Conservation (phyloP, 345 rosid species). For the Dipteronia sinensis region DNA sequence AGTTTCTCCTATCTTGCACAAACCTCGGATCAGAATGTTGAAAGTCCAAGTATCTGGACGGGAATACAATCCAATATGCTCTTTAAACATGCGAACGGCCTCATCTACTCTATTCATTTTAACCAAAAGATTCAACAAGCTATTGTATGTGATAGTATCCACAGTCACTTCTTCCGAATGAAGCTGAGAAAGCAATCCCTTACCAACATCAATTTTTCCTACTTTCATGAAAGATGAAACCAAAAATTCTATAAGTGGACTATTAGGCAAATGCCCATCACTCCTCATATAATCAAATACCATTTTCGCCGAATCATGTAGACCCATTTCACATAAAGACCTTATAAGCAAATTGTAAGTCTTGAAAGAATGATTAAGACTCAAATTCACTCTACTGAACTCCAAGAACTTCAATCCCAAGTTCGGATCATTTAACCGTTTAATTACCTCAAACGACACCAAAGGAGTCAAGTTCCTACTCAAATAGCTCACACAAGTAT, state of each 20-base stretch:
- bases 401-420: conserved; percentile 68
- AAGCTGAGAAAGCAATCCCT: conserved; percentile 53
- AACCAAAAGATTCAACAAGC: conserved; percentile 60
- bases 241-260: conserved; percentile 48
- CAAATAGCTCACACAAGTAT: conserved; percentile 53
- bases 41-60: conserved; percentile 67
- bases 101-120: conserved; percentile 49
- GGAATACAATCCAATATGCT: conserved; percentile 42
- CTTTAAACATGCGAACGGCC: conserved; percentile 56
- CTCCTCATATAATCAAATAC: conserved; percentile 66
- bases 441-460: conserved; percentile 64
- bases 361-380: conserved; percentile 47
- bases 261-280: conserved; percentile 65
- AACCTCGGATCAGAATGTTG: conserved; percentile 75
- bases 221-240: conserved; percentile 47
- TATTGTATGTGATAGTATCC: conserved; percentile 42
- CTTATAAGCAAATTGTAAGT: conserved; percentile 63
- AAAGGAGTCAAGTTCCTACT: conserved; percentile 57
- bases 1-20: conserved; percentile 52
- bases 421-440: conserved; percentile 52
- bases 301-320: conserved; percentile 48
- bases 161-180: conserved; percentile 39
- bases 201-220: conserved; percentile 47
- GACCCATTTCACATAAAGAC: conserved; percentile 60
- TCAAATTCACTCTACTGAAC: conserved; percentile 60